Conservation (phyloP, 1,284 basidiomycete species). For the Inonotus obliquus region DNA sequence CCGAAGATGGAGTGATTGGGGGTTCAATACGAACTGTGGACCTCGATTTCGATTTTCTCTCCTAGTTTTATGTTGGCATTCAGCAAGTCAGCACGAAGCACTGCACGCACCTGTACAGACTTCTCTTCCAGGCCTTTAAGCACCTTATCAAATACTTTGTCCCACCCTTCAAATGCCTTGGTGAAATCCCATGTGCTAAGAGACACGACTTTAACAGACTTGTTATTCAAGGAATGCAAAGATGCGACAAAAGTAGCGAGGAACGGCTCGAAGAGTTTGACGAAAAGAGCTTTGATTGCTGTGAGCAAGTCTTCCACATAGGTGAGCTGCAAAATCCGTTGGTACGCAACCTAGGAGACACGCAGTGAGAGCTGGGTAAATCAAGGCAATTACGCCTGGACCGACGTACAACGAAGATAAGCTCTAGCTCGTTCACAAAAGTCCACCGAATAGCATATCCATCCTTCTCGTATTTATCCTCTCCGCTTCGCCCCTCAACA, state of each 20-base stretch:
- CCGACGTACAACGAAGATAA: conserved; percentile 85
- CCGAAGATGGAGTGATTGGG: conserved; percentile 46
- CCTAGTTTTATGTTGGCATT: conserved; percentile 36
- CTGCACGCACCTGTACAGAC: conserved; percentile 53
- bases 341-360: conserved; percentile 79
- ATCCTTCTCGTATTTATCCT: conserved; percentile 85
- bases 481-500: conserved; percentile 76
- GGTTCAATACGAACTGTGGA: conserved; percentile 37
- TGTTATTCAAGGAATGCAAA: conserved; percentile 53
- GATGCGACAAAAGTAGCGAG: conserved; percentile 78
- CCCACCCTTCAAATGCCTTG: conserved; percentile 77
- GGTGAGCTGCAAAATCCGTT: conserved; percentile 91
- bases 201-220: conserved; percentile 31
- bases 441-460: conserved; percentile 92
- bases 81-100: not conserved
- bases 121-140: conserved; percentile 73
- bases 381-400: not conserved
- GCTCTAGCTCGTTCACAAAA: conserved; percentile 86
- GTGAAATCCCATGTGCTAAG: conserved; percentile 56
- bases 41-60: conserved; percentile 60
- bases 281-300: conserved; percentile 78
- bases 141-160: conserved; percentile 73
- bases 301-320: conserved; percentile 88
- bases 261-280: conserved; percentile 82
- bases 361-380: not conserved